Conservation (phyloP, 164 flowering plant species). For the Pachysandra terminalis region DNA sequence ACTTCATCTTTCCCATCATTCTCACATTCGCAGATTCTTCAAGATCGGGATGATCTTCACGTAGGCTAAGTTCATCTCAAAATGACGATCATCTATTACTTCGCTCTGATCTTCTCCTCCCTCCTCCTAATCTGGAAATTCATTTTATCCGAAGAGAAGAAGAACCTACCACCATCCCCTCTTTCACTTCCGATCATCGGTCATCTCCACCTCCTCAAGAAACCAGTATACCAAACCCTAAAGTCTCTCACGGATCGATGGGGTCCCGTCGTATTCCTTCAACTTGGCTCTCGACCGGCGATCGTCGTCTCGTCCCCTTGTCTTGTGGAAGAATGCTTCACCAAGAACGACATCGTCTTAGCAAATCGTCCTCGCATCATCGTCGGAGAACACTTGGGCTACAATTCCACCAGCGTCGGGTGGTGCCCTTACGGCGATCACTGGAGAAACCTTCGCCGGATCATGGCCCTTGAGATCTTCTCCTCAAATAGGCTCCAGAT, state of each 20-base stretch:
- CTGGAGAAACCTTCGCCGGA: constrained; percentile 28
- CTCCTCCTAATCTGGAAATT: neutral
- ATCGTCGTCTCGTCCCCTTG: constrained; percentile 19
- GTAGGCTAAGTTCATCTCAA: too few relatives aligned
- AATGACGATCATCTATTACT: too few relatives aligned
- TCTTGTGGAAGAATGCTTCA: too few relatives aligned
- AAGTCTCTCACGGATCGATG: constrained; percentile 12
- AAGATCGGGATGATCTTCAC: too few relatives aligned
- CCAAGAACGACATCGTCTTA: too few relatives aligned
- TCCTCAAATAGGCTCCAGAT: constrained; percentile 15
- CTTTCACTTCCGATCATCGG: constrained; percentile 28
- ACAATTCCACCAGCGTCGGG: constrained; percentile 13
- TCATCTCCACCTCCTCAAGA: constrained; percentile 31
- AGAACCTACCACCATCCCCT: constrained; percentile 21
- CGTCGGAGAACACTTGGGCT: constrained; percentile 19
- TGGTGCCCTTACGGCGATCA: constrained; percentile 19
- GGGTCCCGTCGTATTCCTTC: constrained; percentile 28
- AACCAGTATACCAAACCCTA: constrained; percentile 27
- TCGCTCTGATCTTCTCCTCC: neutral
- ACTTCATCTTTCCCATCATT: too few relatives aligned
- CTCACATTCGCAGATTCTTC: too few relatives aligned
- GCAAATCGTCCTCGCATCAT: too few relatives aligned
- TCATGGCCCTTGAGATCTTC: constrained; percentile 10
- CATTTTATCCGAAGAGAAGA: neutral
- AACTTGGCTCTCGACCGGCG: constrained; percentile 9